Evolutionary conservation across 106 monocot genomes (phyloP).

Genomic region (Hemerocallis citrina): DNA sequence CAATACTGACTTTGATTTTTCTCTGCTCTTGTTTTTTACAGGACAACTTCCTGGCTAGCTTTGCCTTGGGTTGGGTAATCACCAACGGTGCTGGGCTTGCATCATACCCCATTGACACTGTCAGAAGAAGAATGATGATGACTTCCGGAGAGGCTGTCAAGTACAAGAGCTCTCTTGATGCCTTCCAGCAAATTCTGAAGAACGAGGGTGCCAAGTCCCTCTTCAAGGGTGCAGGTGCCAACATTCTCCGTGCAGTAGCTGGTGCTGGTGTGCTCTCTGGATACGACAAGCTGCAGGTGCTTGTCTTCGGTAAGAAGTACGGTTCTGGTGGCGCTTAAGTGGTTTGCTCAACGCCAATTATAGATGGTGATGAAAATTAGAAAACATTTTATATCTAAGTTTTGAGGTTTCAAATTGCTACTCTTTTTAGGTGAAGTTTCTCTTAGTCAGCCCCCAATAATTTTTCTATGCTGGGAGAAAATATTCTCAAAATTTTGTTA

Average conservation of each 20-base stretch:
- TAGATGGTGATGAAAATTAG: constrained; percentile 7
- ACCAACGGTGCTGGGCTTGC: constrained; percentile 52
- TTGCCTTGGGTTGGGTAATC: constrained; percentile 45
- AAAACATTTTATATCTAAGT: not conserved
- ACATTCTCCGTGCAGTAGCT: constrained; percentile 51
- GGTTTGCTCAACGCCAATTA: not conserved
- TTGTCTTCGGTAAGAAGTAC: constrained; percentile 45
- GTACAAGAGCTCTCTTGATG: constrained; percentile 53
- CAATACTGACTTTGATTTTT: not conserved
- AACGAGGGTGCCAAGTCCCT: constrained; percentile 52
- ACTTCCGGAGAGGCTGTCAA: constrained; percentile 50
- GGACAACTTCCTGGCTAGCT: constrained; percentile 59
- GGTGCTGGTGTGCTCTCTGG: constrained; percentile 60
- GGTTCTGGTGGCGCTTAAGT: constrained; percentile 43
- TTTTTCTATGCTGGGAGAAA: not conserved
- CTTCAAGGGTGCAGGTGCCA: constrained; percentile 63
- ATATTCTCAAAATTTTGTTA: not conserved
- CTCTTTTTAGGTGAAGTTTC: no score
- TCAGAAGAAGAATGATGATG: constrained; percentile 60
- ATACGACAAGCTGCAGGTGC: constrained; percentile 48
- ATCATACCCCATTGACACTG: constrained; percentile 48
- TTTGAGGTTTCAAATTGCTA: not conserved
- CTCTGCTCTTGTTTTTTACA: constrained; percentile 7
- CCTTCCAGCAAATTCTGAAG: constrained; percentile 42
- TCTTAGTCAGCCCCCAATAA: not conserved